phyloP scores from a whole-genome alignment of 129 eudicot genomes.

The Escallonia rubra region DNA sequence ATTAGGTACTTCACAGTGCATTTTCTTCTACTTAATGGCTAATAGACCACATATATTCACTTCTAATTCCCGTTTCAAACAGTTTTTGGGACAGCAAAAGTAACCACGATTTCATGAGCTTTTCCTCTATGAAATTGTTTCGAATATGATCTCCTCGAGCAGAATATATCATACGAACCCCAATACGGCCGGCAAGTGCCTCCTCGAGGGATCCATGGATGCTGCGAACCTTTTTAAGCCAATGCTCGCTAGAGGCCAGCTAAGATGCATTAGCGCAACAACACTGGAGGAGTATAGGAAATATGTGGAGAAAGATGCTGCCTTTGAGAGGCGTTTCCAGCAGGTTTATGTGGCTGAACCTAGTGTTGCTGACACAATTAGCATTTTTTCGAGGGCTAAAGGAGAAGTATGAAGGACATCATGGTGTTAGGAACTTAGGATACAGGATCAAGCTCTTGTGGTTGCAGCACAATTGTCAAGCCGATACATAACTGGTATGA shows the following conservation, averaged over 20 bases:
- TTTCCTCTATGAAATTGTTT: no score
- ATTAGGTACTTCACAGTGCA: no score
- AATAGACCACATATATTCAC: no score
- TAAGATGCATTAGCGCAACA: conserved; percentile 91
- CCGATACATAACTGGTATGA: conserved; percentile 77
- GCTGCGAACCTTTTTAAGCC: conserved; percentile 92
- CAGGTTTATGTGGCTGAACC: conserved; percentile 98
- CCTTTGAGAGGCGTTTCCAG: conserved; percentile 93
- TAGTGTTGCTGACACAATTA: conserved; percentile 66
- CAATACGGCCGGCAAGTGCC: no score
- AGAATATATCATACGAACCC: no score
- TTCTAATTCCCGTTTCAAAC: no score
- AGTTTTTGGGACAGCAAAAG: no score
- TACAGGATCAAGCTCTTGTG: conserved; percentile 84
- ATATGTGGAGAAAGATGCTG: conserved; percentile 96
- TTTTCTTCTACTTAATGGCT: no score
- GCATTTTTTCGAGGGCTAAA: conserved; percentile 86
- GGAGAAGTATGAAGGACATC: conserved; percentile 95
- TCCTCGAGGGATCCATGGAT: conserved; percentile 99
- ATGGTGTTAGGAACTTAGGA: conserved; percentile 96
- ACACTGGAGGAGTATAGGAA: conserved; percentile 88
- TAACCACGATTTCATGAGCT: no score
- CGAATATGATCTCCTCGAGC: no score
- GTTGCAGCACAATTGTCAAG: conserved; percentile 82
- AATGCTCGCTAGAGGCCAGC: conserved; percentile 96